These are phyloP conservation scores for Ceratocystis eucalypticola DNA, from an alignment of 2,329 filamentous ascomycete species.

Conservation along the genomic window DNA sequence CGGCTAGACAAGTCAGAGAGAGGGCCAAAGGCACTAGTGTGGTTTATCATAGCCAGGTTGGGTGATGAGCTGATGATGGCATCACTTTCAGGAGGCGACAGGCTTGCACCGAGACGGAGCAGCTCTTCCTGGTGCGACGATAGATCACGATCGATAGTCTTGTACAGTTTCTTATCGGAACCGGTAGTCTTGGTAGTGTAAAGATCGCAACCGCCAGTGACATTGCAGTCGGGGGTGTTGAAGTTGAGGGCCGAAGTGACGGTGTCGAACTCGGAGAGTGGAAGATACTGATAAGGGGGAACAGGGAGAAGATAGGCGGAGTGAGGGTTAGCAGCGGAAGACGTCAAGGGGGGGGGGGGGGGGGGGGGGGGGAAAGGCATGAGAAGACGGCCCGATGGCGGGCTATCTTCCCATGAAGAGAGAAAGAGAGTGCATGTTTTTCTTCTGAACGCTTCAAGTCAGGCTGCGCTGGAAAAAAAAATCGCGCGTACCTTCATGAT, in stretches of 20 bases:
- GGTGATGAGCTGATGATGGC: constrained; percentile 56
- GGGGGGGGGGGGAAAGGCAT: background rate
- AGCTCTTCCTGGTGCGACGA: constrained; percentile 85
- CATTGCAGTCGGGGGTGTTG: constrained; percentile 81
- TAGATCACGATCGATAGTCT: constrained; percentile 81
- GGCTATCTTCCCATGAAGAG: background rate
- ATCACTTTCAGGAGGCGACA: constrained; percentile 69
- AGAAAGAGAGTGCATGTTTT: constrained; percentile 6
- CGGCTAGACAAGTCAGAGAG: constrained; percentile 79
- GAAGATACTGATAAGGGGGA: constrained; percentile 58
- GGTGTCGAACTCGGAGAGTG: constrained; percentile 78
- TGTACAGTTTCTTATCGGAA: constrained; percentile 93
- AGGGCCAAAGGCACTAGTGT: constrained; percentile 82
- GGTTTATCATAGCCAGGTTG: constrained; percentile 46
- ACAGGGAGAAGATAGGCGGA: background rate
- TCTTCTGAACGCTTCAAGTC: constrained; percentile 20
- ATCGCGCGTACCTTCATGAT: constrained; percentile 20
- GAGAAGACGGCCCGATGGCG: too few relatives aligned
- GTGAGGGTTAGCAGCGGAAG: constrained; percentile 14
- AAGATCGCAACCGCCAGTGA: constrained; percentile 86
- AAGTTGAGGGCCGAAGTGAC: constrained; percentile 91
- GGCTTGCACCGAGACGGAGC: constrained; percentile 69
- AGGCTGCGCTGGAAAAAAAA: constrained; percentile 19
- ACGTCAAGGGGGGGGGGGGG: background rate
- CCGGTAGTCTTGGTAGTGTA: constrained; percentile 96